phyloP scores from a whole-genome alignment of 2,329 filamentous ascomycete species.

The Monosporascus sp. region DNA sequence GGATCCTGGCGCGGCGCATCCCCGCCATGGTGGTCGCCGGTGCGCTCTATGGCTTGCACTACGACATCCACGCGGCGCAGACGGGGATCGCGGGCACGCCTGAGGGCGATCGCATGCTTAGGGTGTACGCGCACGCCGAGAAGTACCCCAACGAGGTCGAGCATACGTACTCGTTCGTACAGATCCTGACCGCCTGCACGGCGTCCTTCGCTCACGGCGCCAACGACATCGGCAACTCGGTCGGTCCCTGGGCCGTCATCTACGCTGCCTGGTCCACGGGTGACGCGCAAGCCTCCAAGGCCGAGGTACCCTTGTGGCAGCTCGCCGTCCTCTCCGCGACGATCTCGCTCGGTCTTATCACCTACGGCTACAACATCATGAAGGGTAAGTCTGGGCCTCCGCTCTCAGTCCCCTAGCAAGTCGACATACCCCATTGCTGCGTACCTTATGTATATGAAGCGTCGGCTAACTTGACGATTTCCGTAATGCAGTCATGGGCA shows the following conservation, averaged over 20 bases:
- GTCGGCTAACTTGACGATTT: slow-evolving; percentile 17
- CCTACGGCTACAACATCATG: slow-evolving; percentile 82
- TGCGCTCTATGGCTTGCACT: slow-evolving; percentile 68
- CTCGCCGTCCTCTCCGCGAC: slow-evolving; percentile 61
- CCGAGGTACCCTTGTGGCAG: slow-evolving; percentile 68
- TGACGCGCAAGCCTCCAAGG: slow-evolving; percentile 53
- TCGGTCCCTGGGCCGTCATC: slow-evolving; percentile 64
- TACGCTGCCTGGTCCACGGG: slow-evolving; percentile 64
- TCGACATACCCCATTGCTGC: too few relatives aligned
- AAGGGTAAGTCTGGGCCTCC: slow-evolving; percentile 49
- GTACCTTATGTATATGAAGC: background rate
- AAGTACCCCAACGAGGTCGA: slow-evolving; percentile 69
- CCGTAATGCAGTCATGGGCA: slow-evolving; percentile 54
- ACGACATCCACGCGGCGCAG: slow-evolving; percentile 77
- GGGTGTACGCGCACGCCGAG: slow-evolving; percentile 57
- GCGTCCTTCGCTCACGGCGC: slow-evolving; percentile 72
- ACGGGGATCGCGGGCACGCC: slow-evolving; percentile 64
- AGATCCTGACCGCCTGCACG: slow-evolving; percentile 63
- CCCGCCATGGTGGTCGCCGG: slow-evolving; percentile 62
- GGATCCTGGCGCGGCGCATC: slow-evolving; percentile 56
- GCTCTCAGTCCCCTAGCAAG: too few relatives aligned
- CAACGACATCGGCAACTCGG: slow-evolving; percentile 70
- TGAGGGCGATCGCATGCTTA: slow-evolving; percentile 65
- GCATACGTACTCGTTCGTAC: slow-evolving; percentile 62
- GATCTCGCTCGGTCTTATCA: slow-evolving; percentile 63